phyloP scores from a whole-genome alignment of 805 yeast species.

The Clavispora phyllophila region DNA sequence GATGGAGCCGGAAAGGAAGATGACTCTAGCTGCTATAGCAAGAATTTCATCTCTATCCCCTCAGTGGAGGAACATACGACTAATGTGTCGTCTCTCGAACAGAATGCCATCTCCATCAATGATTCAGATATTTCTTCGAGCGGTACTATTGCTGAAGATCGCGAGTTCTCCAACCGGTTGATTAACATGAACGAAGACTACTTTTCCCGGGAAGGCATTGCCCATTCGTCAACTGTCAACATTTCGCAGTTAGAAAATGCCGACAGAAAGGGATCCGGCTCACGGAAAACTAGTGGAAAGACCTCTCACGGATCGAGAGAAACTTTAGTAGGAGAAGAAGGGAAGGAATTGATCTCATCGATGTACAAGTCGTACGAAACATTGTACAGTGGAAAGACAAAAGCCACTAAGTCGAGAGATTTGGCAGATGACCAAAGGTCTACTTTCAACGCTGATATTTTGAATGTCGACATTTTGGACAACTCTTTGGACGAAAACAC shows the following conservation, averaged over 20 bases:
- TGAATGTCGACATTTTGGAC: conserved; percentile 19
- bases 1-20: neutral
- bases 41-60: conserved; percentile 18
- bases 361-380: conserved; percentile 24
- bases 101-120: conserved; percentile 19
- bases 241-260: neutral
- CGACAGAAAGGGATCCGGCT: neutral
- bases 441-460: conserved; percentile 6
- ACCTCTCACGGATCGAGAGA: conserved; percentile 18
- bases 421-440: conserved; percentile 2
- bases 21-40: neutral
- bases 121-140: conserved; percentile 16
- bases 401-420: conserved; percentile 1
- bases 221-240: neutral
- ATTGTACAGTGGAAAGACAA: conserved; percentile 6
- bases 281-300: conserved; percentile 3
- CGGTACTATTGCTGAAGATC: conserved; percentile 17
- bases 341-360: conserved; percentile 18
- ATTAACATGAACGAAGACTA: conserved; percentile 4
- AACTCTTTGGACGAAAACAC: conserved; percentile 9
- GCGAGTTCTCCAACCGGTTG: conserved; percentile 8
- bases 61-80: conserved; percentile 16
- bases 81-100: conserved; percentile 18
- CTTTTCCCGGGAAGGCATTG: neutral
- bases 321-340: conserved; percentile 18